Evolutionary conservation across 352 stramenopile species (phyloP), one percentile per base, ranked within the genome.

Genomic region (Phytophthora melonis): DNA sequence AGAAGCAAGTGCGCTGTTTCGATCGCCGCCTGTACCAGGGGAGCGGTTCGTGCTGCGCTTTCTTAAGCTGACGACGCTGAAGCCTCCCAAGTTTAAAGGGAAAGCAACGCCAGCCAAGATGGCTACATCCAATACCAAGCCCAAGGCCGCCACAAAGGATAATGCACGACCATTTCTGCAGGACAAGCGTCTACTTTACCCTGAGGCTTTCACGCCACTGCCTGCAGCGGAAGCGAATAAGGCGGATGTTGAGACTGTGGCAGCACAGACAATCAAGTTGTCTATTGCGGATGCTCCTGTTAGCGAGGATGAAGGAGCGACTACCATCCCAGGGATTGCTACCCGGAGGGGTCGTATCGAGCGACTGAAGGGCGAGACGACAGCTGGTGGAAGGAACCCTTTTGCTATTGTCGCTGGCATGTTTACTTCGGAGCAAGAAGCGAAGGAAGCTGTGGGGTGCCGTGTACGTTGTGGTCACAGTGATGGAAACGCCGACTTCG

Each of bases 311-410:
- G 43, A 49, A 45, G 23, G 19, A 27, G n/a, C 18, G 19, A 60
- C 21, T 8, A 55, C n/a, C 30, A 16, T 36, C n/a, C 1, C 5
- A 13, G 19, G 16, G 19, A 16, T 14, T 50, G 14, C 53, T 58
- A 16, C 11, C 36, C 45, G 34, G 16, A 58, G 41, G 3, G 84
- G 84, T 1, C 21, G n/a, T 25, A 85, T 95, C 16, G 88, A 93
- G 66, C 79, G 85, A 0, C 73, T 93, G 6, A 93, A 92, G 57
- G 88, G 88, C 1, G 84, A 95, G 54, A 95, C 88, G 3, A 84
- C 81, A 7, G 45, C 69, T 3, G 80, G 91, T 53, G 81, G 81
- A 39, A 79, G 85, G 18, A 95, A 95, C 23, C 88, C 88, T 3
- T 82, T 89, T 25, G 82, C 79, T 4, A 87, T 95, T 58, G 77